Percentiles rank a stretch among this genome's conserved stretches.
phyloP scores from a whole-genome alignment of 169 alveolate species.

The Ichthyophthirius multifiliis region DNA sequence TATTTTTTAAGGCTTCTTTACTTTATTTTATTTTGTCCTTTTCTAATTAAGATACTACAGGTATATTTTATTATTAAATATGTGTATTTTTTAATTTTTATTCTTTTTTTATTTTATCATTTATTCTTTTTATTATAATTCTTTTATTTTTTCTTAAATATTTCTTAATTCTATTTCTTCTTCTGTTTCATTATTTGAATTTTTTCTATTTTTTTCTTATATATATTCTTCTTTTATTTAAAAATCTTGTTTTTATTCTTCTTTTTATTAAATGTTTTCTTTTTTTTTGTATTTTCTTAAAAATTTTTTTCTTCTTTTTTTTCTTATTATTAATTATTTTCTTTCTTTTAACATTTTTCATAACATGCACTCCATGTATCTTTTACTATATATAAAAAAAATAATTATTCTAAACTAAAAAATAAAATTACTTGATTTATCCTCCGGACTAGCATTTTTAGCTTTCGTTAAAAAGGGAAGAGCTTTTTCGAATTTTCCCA shows the following conservation, averaged over 20 bases:
- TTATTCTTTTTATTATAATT: too few relatives aligned
- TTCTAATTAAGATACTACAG: too few relatives aligned
- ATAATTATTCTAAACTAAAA: not conserved
- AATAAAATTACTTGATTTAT: not conserved
- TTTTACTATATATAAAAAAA: not conserved
- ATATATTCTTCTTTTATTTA: too few relatives aligned
- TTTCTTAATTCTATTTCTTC: too few relatives aligned
- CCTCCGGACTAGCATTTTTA: not conserved
- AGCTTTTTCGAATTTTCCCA: constrained; percentile 5
- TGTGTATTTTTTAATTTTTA: too few relatives aligned
- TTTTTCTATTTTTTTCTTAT: too few relatives aligned
- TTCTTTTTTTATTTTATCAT: too few relatives aligned
- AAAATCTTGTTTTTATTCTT: not conserved
- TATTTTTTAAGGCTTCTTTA: not conserved
- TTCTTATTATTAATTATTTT: not conserved
- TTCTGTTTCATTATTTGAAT: too few relatives aligned
- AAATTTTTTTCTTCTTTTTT: too few relatives aligned
- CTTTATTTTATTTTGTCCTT: not conserved
- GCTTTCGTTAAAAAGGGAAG: constrained; percentile 2
- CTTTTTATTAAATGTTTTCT: not conserved
- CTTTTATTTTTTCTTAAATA: too few relatives aligned
- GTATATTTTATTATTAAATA: too few relatives aligned
- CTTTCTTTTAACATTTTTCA: not conserved
- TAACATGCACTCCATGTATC: not conserved
- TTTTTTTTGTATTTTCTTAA: too few relatives aligned